phyloP scores from a whole-genome alignment of 441 rosid genomes.

The Gossypium davidsonii region DNA sequence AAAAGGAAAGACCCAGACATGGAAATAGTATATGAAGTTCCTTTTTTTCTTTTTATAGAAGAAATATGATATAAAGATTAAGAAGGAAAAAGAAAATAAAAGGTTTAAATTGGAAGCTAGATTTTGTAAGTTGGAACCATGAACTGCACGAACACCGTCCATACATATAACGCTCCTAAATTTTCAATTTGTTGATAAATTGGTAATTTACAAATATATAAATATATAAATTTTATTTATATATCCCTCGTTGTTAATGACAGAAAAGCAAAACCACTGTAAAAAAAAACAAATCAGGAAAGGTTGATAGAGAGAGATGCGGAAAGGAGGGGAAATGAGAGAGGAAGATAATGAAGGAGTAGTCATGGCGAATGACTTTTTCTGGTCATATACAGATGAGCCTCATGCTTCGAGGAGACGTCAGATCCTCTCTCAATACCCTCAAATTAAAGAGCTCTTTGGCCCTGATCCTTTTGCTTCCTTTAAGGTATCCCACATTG shows the following conservation, averaged over 20 bases:
- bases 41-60: background rate
- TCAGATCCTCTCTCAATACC: conserved; percentile 82
- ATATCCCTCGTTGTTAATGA: background rate
- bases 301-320: conserved; percentile 22
- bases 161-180: background rate
- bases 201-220: background rate
- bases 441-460: conserved; percentile 74
- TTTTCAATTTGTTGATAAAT: background rate
- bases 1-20: no score
- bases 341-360: conserved; percentile 30
- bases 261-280: background rate
- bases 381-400: conserved; percentile 94
- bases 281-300: background rate
- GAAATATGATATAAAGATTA: background rate
- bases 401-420: conserved; percentile 78
- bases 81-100: background rate
- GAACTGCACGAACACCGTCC: conserved; percentile 1
- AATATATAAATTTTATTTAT: background rate
- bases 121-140: background rate
- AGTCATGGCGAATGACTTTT: conserved; percentile 71
- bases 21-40: no score
- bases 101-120: conserved; percentile 12
- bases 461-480: conserved; percentile 86
- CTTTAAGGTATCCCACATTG: conserved; percentile 40
- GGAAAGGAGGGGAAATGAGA: conserved; percentile 32